phyloP scores from a whole-genome alignment of 2,329 filamentous ascomycete genomes.

The Xylaria sp. region DNA sequence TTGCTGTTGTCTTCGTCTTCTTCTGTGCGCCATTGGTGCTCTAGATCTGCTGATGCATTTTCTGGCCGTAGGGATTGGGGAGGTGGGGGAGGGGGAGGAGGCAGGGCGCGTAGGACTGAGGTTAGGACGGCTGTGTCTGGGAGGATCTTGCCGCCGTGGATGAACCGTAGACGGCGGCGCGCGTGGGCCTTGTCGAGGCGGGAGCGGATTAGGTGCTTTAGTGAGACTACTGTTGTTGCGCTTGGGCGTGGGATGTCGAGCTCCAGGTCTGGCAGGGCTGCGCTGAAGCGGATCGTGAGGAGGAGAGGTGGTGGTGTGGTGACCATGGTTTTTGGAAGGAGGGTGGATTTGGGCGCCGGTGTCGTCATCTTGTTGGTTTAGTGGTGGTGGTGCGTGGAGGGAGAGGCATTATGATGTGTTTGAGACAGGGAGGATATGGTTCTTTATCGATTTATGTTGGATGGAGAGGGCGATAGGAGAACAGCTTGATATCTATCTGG shows the following conservation, averaged over 20 bases:
- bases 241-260: conserved; percentile 77
- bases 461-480: neutral
- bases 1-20: neutral
- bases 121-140: conserved; percentile 77
- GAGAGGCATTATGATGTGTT: conserved; percentile 29
- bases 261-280: conserved; percentile 82
- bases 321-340: conserved; percentile 29
- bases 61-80: conserved; percentile 26
- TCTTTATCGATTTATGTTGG: neutral
- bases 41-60: neutral
- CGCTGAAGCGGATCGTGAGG: conserved; percentile 91
- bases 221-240: conserved; percentile 76
- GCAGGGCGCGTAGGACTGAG: conserved; percentile 72
- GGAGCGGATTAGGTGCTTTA: conserved; percentile 84
- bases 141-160: conserved; percentile 88
- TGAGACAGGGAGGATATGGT: neutral
- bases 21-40: neutral
- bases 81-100: conserved; percentile 61
- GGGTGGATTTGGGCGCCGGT: conserved; percentile 29
- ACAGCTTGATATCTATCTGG: neutral
- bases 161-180: conserved; percentile 82
- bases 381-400: conserved; percentile 9
- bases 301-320: conserved; percentile 60
- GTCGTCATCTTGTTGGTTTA: conserved; percentile 23
- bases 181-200: conserved; percentile 72